Evolutionary conservation across 305 asterid species (phyloP).

Genomic region (Fraxinus angustifolia): DNA sequence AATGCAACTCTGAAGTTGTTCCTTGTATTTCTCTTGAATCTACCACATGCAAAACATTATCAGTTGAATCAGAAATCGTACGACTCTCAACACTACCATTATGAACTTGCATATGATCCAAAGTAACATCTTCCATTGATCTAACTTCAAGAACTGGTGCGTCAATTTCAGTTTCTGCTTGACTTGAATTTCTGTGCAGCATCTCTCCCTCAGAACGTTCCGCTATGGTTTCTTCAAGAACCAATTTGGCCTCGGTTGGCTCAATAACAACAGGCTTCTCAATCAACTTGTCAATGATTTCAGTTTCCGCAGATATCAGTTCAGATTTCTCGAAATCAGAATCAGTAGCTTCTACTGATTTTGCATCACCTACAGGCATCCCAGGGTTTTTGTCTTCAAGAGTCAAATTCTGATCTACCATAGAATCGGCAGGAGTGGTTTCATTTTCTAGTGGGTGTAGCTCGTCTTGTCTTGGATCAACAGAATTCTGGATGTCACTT

Average conservation of each 20-base stretch:
- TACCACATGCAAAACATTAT: conserved; percentile 19
- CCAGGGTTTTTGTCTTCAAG: conserved; percentile 25
- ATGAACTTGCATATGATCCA: conserved; percentile 24
- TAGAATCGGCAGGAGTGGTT: conserved; percentile 15
- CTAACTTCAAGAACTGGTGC: conserved; percentile 19
- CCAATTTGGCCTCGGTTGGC: conserved; percentile 9
- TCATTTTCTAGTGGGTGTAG: conserved; percentile 17
- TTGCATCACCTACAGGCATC: conserved; percentile 33
- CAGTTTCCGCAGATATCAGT: conserved; percentile 21
- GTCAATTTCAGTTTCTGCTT: not conserved
- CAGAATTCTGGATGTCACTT: conserved; percentile 27
- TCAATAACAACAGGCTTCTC: not conserved
- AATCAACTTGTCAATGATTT: not conserved
- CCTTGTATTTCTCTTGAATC: conserved; percentile 29
- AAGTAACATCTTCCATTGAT: conserved; percentile 18
- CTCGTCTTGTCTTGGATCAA: conserved; percentile 19
- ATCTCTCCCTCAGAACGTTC: not conserved
- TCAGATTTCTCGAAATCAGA: conserved; percentile 25
- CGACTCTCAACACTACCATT: conserved; percentile 15
- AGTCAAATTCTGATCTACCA: conserved; percentile 17
- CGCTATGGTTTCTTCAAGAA: conserved; percentile 11
- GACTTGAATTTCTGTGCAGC: conserved; percentile 9
- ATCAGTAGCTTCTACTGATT: conserved; percentile 24
- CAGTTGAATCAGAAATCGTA: conserved; percentile 17
- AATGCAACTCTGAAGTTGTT: conserved; percentile 32